Evolutionary conservation across 2,329 filamentous ascomycete species (phyloP), one percentile per base, ranked within the genome.

Genomic region (Elsinoe arachidis): DNA sequence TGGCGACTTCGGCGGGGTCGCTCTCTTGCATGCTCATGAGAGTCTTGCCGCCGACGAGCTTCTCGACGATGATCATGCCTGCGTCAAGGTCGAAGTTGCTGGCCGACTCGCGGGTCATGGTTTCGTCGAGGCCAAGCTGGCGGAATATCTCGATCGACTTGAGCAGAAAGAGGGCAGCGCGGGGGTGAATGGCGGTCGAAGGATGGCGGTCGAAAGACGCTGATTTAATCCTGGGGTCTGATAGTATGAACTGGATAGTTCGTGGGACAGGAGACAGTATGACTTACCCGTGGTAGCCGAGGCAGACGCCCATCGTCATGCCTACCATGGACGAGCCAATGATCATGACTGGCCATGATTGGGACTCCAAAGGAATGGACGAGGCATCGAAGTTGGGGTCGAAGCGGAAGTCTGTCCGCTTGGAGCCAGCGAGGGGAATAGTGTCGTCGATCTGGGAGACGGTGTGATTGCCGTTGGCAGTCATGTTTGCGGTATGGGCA

Each of bases 131-230:
- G 2, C 63, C 62, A 3, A 65, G 56, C 49, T 63, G 61, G 54
- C 61, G 61, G 41, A 62, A 63, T 14, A 64, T 60, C 56, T 65
- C 61, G 52, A 64, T 61, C 0, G 63, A 63, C 21, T 62, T 60
- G 17, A 62, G 61, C 26, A 63, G 58, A 47, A 63, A 63, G 14
- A 64, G 55, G 12, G 63, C 60, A 12, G 63, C 63, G 30, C 62
- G 55, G 9, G 63, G 63, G 43, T 65, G 63, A 30, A 65, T 65
- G 7, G 63, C 63, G 1, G 63, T 65, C 6, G 59, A 61, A 12
- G 61, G 53, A 54, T 65, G 63, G 14, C 60, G 60, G 41, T 65
- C 63, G 34, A 65, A 58, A 17, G 49, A 58, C 41, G 35, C 38
- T 9, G 49, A 58, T 19, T 19, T 49, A 35, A 55, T 58, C 5